Evolutionary conservation across 768 basidiomycete species (phyloP), one percentile per base, ranked within the genome.

Genomic region (Crucibulum laeve): DNA sequence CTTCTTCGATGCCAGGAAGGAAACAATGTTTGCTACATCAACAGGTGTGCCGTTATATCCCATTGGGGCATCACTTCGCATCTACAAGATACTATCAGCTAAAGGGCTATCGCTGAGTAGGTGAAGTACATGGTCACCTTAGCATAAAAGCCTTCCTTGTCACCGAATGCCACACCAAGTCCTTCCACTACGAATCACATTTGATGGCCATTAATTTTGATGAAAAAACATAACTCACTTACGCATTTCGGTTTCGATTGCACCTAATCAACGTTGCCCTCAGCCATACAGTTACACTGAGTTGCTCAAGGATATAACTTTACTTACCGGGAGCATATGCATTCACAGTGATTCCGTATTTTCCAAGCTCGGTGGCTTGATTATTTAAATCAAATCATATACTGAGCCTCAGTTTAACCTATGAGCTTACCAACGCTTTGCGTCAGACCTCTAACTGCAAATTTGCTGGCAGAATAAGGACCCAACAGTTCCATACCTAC

Each of bases 371-470:
- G 13, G 37, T n/a, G 8, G 61, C 63, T 53, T 48, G 50, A 39
- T 7, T 50, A 49, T 3, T 50, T 47, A 6, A 39, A 15, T 17
- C 34, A 38, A 15, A 47, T 40, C 18, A 49, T 36, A 13, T 42
- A 52, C 14, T 44, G 39, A 8, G n/a, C 14, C 13, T 5, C 32
- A 21, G 7, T 22, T 18, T 10, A 5, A 35, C 11, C 30, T 6
- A 25, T 4, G 33, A 14, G 53, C 59, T 24, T 34, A 65, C 65
- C 64, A 14, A 57, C 55, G 13, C 52, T 51, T 45, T 72, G 70
- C 1, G 73, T 73, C 21, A 74, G 49, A 13, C 67, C 70, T 21
- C 70, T 57, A 0, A 76, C 39, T 2, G 70, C 70, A 48, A 71
- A 73, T 51, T 76, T 74, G 3, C 64, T 65, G 0, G 61, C 52